These are phyloP conservation scores for Lepidium campestre DNA, from an alignment of 441 rosid genomes.

Conservation along the genomic window DNA sequence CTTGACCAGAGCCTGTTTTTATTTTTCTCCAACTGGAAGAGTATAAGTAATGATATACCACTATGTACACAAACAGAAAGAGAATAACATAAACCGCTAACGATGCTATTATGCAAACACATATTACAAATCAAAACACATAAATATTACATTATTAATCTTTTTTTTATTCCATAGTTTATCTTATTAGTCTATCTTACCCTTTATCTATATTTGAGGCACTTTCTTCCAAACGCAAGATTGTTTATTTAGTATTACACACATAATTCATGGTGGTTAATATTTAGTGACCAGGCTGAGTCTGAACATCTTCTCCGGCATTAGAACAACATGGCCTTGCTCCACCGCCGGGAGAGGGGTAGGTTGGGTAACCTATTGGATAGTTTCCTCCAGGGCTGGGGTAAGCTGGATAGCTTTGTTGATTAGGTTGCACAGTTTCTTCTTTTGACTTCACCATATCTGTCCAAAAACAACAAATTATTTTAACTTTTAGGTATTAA, in stretches of 20 bases:
- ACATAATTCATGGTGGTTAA: too few species aligned
- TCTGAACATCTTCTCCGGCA: conserved; percentile 3
- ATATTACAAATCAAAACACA: conserved; percentile 1
- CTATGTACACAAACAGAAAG: neutral
- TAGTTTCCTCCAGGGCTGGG: too few species aligned
- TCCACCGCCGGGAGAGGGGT: too few species aligned
- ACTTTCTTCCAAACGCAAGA: too few species aligned
- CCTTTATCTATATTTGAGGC: too few species aligned
- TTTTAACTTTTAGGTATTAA: neutral
- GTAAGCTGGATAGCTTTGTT: too few species aligned
- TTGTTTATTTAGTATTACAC: too few species aligned
- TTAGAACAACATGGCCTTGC: conserved; percentile 2
- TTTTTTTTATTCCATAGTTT: too few species aligned
- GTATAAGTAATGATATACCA: neutral
- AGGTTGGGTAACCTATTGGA: too few species aligned
- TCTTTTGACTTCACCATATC: neutral
- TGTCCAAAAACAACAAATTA: neutral
- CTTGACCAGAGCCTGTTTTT: too few species aligned
- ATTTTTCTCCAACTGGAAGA: neutral
- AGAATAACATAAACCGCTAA: neutral
- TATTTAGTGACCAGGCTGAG: neutral
- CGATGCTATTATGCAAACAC: neutral
- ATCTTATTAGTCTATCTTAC: too few species aligned
- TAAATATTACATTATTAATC: too few species aligned
- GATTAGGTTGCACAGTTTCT: neutral